These are phyloP conservation scores for Phytophthora citricola DNA, from an alignment of 352 stramenopile species.

Conservation along the genomic window DNA sequence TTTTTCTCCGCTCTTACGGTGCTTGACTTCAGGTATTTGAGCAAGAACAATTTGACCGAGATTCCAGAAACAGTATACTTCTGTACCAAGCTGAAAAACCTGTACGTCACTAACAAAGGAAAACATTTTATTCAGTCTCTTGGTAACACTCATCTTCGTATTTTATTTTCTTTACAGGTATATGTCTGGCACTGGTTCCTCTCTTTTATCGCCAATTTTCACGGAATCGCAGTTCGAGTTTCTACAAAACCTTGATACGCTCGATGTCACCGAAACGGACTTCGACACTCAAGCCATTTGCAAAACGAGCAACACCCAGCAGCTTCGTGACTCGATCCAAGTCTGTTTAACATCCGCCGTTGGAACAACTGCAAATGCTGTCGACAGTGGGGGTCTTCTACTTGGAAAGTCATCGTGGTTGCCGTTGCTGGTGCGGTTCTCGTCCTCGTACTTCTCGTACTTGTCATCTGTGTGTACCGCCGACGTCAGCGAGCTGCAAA, in stretches of 20 bases:
- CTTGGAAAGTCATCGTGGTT: slow-evolving; percentile 20
- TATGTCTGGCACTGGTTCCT: slow-evolving; percentile 7
- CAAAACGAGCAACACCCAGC: slow-evolving; percentile 38
- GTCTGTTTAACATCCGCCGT: slow-evolving; percentile 31
- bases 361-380: slow-evolving; percentile 12
- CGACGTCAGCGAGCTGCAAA: slow-evolving; percentile 29
- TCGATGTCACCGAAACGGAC: slow-evolving; percentile 31
- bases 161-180: slow-evolving; percentile 11
- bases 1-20: slow-evolving; percentile 10
- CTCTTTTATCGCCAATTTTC: slow-evolving; percentile 33
- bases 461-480: slow-evolving; percentile 21
- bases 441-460: slow-evolving; percentile 8
- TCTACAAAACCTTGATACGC: slow-evolving; percentile 42
- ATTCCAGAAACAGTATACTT: slow-evolving; percentile 29
- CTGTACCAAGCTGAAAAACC: slow-evolving; percentile 23
- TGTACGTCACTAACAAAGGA: slow-evolving; percentile 20
- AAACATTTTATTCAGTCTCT: not conserved
- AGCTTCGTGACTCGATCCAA: slow-evolving; percentile 30
- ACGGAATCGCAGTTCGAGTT: slow-evolving; percentile 50
- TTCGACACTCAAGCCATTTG: slow-evolving; percentile 37
- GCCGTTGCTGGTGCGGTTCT: slow-evolving; percentile 11
- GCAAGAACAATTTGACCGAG: slow-evolving; percentile 27
- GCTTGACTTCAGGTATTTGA: slow-evolving; percentile 18
- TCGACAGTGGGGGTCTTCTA: not conserved
- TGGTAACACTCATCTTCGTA: not conserved